Evolutionary conservation across 352 stramenopile genomes (phyloP).

Genomic region (Pythium grandisporangium): DNA sequence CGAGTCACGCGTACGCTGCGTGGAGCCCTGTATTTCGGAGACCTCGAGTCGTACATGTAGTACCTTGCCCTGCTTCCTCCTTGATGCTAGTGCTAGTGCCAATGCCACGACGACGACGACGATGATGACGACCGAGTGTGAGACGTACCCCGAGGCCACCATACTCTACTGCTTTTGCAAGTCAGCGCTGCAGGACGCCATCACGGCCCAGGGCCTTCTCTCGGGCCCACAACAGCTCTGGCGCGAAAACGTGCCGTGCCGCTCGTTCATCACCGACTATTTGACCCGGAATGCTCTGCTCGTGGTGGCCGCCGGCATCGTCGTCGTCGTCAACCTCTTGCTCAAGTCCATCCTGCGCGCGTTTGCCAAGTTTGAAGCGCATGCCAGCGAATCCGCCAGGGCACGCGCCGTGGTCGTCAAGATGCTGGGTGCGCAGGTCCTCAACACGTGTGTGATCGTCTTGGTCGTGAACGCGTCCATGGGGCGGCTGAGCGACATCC

Average conservation of each 20-base stretch:
- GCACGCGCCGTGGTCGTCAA: constrained; percentile 64
- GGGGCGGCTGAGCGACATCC: constrained; percentile 21
- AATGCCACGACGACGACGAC: no score
- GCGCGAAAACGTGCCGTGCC: constrained; percentile 40
- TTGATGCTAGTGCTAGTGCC: no score
- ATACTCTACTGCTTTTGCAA: constrained; percentile 72
- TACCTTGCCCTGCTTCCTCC: constrained; percentile 62
- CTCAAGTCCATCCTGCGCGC: constrained; percentile 58
- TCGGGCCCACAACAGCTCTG: constrained; percentile 45
- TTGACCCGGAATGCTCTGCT: constrained; percentile 62
- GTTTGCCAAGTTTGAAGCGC: constrained; percentile 62
- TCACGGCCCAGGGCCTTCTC: constrained; percentile 35
- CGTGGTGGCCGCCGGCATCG: constrained; percentile 41
- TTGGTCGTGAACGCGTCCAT: constrained; percentile 67
- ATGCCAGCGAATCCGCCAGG: constrained; percentile 78
- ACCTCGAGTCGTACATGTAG: constrained; percentile 34
- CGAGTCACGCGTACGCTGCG: constrained; percentile 36
- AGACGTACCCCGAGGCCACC: constrained; percentile 52
- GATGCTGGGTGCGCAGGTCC: constrained; percentile 71
- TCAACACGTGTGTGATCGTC: constrained; percentile 82
- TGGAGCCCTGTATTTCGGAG: constrained; percentile 52
- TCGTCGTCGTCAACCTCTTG: constrained; percentile 71
- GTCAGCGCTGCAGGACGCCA: constrained; percentile 28
- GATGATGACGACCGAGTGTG: constrained; percentile 26
- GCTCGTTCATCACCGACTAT: constrained; percentile 59